Base-by-base conservation (phyloP, 148 eudicot genomes). In the Bassia scoparia region DNA sequence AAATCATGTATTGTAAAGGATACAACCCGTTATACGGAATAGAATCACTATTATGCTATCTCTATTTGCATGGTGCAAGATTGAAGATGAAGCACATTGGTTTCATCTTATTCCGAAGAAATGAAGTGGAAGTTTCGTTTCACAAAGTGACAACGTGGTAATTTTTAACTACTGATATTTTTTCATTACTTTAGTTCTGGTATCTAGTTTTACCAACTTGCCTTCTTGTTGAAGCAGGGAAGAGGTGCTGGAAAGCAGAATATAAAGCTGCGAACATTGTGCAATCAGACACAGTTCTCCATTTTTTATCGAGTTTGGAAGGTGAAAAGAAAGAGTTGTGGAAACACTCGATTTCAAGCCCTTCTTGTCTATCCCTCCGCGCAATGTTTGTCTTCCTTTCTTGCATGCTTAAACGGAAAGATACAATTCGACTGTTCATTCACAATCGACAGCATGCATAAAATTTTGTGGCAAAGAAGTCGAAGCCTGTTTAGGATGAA, bases 211-310 rank as follows among this genome's bases (percentile, higher is more conserved):
- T 41, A n/a, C 37, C 27, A 38, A 24, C 17, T 17, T 27, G 54
- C 58, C 58, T 48, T 8, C 38, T 46, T 68, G 71, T 29, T 66
- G n/a, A 30, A 61, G 66, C 69, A 68, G 56, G 49, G 18, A 68
- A 46, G 15, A 30, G 63, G 35, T 60, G 30, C 35, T 21, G 20
- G 67, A 35, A 49, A 26, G 18, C 34, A 34, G 27, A 13, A 26
- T 34, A 20, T 14, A 38, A n/a, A 63, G 9, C 26, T 35, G 41
- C 23, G 33, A 20, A 63, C 67, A 1, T 17, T 13, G 13, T 63
- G 67, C 46, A 63, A 63, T 21, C 67, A 63, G 26, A 63, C 4
- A 63, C 23, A 63, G 13, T 27, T 63, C 15, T 38, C 4, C 9
- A 18, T 18, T 63, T 63, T 35, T 41, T 63, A 2, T 34, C 67